phyloP scores from a whole-genome alignment of 1,139 yeast species.

The Kazachstania sp. region DNA sequence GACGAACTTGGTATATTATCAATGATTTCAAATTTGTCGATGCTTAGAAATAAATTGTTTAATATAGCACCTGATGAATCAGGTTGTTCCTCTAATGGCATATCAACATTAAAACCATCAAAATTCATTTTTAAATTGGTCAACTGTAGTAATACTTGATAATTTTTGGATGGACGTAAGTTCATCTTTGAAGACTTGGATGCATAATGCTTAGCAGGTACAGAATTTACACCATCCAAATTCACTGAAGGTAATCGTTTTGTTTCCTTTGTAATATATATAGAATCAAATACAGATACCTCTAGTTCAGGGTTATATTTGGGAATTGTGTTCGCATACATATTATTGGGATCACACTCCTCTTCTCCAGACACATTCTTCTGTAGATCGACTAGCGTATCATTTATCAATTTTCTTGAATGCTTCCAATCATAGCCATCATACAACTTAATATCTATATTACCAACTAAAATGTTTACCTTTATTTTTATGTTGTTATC shows the following conservation, averaged over 20 bases:
- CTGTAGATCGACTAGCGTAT: conserved; percentile 10
- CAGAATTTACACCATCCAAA: neutral
- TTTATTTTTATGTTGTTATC: neutral
- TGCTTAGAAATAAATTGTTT: conserved; percentile 37
- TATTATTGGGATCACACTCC: too few relatives aligned
- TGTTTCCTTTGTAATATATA: conserved; percentile 20
- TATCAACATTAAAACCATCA: conserved; percentile 40
- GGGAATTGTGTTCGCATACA: too few relatives aligned
- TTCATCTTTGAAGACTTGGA: conserved; percentile 36
- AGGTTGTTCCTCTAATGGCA: conserved; percentile 31
- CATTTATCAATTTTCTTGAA: conserved; percentile 58
- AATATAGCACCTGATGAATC: conserved; percentile 39
- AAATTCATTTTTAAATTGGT: conserved; percentile 44
- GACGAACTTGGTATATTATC: conserved; percentile 85
- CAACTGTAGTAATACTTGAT: conserved; percentile 56
- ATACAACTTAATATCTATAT: conserved; percentile 42
- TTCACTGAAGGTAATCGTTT: neutral
- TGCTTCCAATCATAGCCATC: conserved; percentile 94
- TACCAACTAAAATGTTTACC: conserved; percentile 6
- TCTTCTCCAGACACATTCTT: neutral
- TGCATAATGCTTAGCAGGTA: neutral
- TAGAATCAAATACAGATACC: conserved; percentile 21
- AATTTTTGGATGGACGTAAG: conserved; percentile 54
- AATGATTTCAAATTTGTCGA: conserved; percentile 51
- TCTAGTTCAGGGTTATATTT: too few relatives aligned